Base-by-base conservation (phyloP, 176 grass and related monocot genomes). In the Elaeis guineensis region DNA sequence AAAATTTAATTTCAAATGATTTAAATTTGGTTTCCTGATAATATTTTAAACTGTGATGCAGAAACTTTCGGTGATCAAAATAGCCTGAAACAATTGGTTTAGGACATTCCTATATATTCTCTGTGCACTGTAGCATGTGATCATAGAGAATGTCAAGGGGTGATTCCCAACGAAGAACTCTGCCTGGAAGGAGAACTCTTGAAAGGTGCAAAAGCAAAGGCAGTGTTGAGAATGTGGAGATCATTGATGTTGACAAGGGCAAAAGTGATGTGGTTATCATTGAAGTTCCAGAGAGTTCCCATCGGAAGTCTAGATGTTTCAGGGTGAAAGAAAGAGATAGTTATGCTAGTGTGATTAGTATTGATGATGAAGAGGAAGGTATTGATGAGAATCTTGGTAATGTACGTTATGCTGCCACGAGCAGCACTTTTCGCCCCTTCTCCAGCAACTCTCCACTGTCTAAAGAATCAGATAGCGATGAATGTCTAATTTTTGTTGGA, bases 291-390 rank as follows among this genome's bases (percentile, higher is more conserved):
- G 75, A 62, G 24, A 57, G 50, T 51, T 83, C 75, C 25, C 22
- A 50, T 21, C 26, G 50, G 14, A 8, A 39, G n/a, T 57, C 73
- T 52, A 70, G 35, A 19, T 76, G 53, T 28, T 67, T 12, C 21
- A 72, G 24, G 20, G 9, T 6, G 2, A 80, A 70, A 55, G 79
- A 71, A 64, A 60, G 61, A 35, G 72, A 30, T 49, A 58, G 17
- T 28, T 78, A 22, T 11, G 49, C 69, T 19, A 62, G 72, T 78
- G 80, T 97, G 56, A 92, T 98, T 59, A 72, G 76, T 57, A 61
- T 98, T 67, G 93, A 91, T 70, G 93, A 97, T 4, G 78, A 91
- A 14, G 92, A 96, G 0, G 86, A 52, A 73, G 59, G 24, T 54
- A 61, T 59, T 52, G 50, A 49, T 48, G 26, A 35, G 2, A 44